These are phyloP conservation scores for Saccharomycopsis hybrid DNA, from an alignment of 1,139 yeast genomes.

Conservation along the genomic window DNA sequence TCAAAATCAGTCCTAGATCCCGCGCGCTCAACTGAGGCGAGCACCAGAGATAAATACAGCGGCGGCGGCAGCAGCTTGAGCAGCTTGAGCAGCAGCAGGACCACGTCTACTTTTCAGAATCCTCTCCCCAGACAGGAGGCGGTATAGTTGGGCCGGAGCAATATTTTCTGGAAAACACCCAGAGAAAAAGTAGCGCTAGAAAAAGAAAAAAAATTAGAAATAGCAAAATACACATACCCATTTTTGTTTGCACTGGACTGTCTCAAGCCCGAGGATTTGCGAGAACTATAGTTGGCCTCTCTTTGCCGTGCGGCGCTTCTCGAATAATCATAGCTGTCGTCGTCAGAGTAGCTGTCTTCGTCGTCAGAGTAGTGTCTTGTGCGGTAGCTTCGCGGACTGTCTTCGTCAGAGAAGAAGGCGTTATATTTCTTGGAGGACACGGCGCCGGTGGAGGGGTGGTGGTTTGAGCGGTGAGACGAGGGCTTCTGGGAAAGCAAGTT, in stretches of 20 bases:
- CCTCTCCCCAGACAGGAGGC: too few species aligned
- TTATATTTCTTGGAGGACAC: conserved; percentile 11
- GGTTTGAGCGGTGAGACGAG: conserved; percentile 2
- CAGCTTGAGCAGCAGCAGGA: too few species aligned
- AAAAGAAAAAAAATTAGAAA: too few species aligned
- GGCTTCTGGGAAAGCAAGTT: background rate
- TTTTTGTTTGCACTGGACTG: background rate
- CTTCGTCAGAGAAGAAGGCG: conserved; percentile 21
- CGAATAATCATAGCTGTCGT: conserved; percentile 5
- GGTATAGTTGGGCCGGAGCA: too few species aligned
- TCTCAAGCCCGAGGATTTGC: background rate
- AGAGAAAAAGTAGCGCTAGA: too few species aligned
- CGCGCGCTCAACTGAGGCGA: too few species aligned
- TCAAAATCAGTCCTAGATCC: too few species aligned
- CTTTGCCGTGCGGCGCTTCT: conserved; percentile 1
- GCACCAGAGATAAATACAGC: too few species aligned
- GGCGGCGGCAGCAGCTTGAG: too few species aligned
- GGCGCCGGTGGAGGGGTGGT: conserved; percentile 1
- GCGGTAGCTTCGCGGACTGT: conserved; percentile 19
- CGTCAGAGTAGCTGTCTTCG: conserved; percentile 9
- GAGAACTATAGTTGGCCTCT: background rate
- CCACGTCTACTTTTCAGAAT: too few species aligned
- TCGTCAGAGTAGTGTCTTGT: conserved; percentile 19
- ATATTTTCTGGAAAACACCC: too few species aligned
- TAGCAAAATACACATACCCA: background rate